Base-by-base conservation (phyloP, 345 rosid species). In the Turritis glabra region DNA sequence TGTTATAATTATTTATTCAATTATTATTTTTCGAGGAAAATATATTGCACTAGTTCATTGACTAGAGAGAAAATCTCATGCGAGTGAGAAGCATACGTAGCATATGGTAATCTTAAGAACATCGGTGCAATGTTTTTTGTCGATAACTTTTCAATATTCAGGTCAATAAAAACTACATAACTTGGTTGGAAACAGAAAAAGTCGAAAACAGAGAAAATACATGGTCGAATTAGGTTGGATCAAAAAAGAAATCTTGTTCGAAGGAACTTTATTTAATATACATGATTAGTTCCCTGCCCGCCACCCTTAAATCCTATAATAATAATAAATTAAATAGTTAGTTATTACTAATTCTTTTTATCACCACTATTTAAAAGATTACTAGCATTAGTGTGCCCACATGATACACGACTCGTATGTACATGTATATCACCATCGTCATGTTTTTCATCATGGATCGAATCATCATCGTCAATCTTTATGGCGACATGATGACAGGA, bases 401-500 rank as follows among this genome's bases (percentile, higher is more conserved):
- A 29, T 0, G 67, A 67, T 37, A 59, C 74, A 61, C 30, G 33
- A 32, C 32, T 69, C 21, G 56, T 51, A 68, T 75, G 38, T 40
- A 29, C 67, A 67, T 67, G 74, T 60, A 68, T 43, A 52, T 41
- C 46, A 41, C 74, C 54, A 52, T 51, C 74, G 60, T 59, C 64
- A 67, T 54, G 51, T 68, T 75, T 75, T 32, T 54, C 57, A 23
- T 54, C 57, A 23, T 9, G 40, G 15, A 54, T 37, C 9, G 50
- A 30, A 59, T 60, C 69, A 37, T 74, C 73, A 50, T 53, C 72
- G 51, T 56, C 35, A 33, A 76, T 70, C 58, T 63, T 46, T 33
- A 76, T 70, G 8, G 71, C 26, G 29, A 69, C 72, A 71, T 77
- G 76, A 23, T 47, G 48, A 40, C 72, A 56, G 1, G 65, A 40